Base-by-base conservation (phyloP, 2,329 filamentous ascomycete genomes). In the Ceratocystis cacaofunesta region DNA sequence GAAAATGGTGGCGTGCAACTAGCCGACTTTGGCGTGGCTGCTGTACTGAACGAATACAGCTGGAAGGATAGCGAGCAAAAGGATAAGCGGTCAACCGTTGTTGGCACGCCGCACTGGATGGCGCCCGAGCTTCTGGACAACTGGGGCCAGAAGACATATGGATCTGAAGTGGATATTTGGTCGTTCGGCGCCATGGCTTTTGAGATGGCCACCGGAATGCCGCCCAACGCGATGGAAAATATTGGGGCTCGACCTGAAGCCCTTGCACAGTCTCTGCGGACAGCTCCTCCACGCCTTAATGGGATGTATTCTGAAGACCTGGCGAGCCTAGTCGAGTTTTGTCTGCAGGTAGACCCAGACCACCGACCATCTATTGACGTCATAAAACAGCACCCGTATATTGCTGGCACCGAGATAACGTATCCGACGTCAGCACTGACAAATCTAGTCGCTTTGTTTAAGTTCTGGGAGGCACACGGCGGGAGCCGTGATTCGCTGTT, bases 41-140 rank as follows among this genome's bases (percentile, higher is more conserved):
- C 89, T 36, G 88, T 87, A 57, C 83, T 62, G 12, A 48, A 60
- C 19, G 52, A 60, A 12, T 36, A 43, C 17, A 58, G 22, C 15
- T 17, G 46, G 25, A 32, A 43, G 32, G 36, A 90, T 60, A 82
- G 92, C 66, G 88, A 92, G 72, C 86, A 81, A 52, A 86, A 88
- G 69, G 85, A 88, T 70, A 94, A 94, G 75, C 80, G 89, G 64
- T 86, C 86, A 5, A 92, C 89, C 0, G 86, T 92, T 61, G 88
- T 92, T 65, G 89, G 89, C 25, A 94, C 90, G 0, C 86, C 87
- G 2, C 85, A 92, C 74, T 94, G 89, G 87, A 92, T 94, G 89
- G 88, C 90, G 0, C 88, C 87, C 0, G 90, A 94, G 71, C 79
- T 92, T 12, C 86, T 88, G 70, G 83, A 86, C 66, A 83, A 84